Percentiles rank a stretch among this genome's conserved stretches.
Conservation (phyloP, 1,284 basidiomycete genomes). For the Ustilago bromivora region DNA sequence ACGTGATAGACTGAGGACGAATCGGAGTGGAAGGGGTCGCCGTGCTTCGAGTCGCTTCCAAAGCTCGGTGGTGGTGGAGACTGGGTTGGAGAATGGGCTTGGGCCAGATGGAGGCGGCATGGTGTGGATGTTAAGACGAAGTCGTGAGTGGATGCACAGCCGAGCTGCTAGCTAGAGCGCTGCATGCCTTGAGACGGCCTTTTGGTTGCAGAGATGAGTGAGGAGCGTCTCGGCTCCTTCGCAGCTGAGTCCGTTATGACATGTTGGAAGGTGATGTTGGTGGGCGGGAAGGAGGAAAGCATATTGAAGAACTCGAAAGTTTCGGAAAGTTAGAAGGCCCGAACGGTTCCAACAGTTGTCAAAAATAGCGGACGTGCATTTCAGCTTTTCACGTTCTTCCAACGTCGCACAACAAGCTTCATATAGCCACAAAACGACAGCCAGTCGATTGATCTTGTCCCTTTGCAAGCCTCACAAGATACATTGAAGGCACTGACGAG, state of each 20-base stretch:
- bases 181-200: too few species aligned
- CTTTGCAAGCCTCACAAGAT: neutral
- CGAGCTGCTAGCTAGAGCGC: too few species aligned
- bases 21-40: conserved; percentile 26
- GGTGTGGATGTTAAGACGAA: neutral
- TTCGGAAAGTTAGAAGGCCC: neutral
- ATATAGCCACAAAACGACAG: neutral
- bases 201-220: too few species aligned
- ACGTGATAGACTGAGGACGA: conserved; percentile 28
- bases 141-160: too few species aligned
- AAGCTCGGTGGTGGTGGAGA: neutral
- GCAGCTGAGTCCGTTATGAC: neutral
- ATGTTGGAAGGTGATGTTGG: neutral
- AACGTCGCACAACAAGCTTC: neutral
- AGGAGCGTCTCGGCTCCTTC: neutral
- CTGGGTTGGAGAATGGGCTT: conserved; percentile 7
- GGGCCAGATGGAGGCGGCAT: neutral
- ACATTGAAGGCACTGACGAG: neutral
- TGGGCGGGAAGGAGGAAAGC: neutral
- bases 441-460: neutral
- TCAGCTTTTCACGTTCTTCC: conserved; percentile 15
- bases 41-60: conserved; percentile 26
- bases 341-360: conserved; percentile 9
- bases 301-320: neutral
- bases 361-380: conserved; percentile 10